Evolutionary conservation across 352 stramenopile species (phyloP).

Genomic region (Aphanomyces invadans): DNA sequence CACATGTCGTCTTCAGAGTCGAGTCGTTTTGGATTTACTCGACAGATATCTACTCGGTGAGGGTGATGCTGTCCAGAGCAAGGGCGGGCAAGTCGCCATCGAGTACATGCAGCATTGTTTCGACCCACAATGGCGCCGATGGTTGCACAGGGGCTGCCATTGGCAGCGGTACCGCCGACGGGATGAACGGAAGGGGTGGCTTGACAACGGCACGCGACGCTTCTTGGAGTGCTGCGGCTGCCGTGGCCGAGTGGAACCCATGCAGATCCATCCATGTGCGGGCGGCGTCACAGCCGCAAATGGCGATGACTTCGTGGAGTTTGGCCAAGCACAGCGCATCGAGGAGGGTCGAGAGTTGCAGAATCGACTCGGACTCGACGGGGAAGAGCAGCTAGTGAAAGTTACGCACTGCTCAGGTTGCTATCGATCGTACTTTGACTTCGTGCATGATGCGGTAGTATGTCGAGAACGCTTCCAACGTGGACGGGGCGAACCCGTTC

Average conservation of each 20-base stretch:
- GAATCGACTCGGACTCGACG: background rate
- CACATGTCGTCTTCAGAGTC: too few species aligned
- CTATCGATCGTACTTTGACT: slow-evolving; percentile 18
- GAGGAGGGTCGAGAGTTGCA: background rate
- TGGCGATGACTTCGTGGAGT: background rate
- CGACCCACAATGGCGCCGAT: background rate
- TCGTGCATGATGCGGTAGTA: slow-evolving; percentile 17
- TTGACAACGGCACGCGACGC: background rate
- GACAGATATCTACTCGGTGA: background rate
- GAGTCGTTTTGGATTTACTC: too few species aligned
- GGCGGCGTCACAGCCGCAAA: background rate
- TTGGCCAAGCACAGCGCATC: slow-evolving; percentile 5
- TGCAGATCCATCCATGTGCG: background rate
- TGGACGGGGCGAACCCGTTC: background rate
- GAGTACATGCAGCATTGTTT: background rate
- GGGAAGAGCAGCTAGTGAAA: slow-evolving; percentile 19
- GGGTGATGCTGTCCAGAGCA: background rate
- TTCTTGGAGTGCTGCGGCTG: background rate
- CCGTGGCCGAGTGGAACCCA: background rate
- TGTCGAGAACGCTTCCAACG: slow-evolving; percentile 1
- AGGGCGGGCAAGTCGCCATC: background rate
- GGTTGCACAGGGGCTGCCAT: background rate
- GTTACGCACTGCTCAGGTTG: too few species aligned
- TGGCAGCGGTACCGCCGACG: too few species aligned
- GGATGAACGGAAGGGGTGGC: too few species aligned